Conservation (phyloP, 140 eudicot species). For the Senecio squalidus region DNA sequence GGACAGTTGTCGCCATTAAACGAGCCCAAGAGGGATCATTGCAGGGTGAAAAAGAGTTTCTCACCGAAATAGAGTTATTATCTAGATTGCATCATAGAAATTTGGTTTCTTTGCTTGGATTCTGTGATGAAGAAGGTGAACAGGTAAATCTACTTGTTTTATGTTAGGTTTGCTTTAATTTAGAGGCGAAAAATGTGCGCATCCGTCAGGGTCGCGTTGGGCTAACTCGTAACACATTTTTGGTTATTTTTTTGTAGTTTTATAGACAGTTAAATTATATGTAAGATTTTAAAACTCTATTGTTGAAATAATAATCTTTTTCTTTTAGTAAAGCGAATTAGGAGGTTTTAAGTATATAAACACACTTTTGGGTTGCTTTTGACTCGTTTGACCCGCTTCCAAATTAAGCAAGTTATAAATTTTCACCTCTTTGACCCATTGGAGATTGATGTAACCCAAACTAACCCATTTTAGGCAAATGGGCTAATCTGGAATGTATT, state of each 20-base stretch:
- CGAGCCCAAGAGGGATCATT: constrained; percentile 94
- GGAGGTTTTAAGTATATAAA: background rate
- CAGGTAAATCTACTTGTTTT: constrained; percentile 49
- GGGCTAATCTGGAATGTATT: background rate
- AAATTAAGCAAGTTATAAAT: background rate
- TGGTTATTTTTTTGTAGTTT: background rate
- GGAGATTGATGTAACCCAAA: background rate
- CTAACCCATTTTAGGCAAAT: background rate
- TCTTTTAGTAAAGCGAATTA: background rate
- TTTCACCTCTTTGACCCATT: background rate
- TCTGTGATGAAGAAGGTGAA: constrained; percentile 89
- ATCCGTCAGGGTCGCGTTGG: background rate
- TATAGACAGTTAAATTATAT: background rate
- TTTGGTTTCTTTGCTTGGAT: constrained; percentile 77
- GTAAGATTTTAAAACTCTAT: background rate
- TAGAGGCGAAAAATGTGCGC: background rate
- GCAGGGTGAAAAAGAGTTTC: constrained; percentile 91
- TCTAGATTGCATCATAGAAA: constrained; percentile 87
- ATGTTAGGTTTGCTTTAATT: background rate
- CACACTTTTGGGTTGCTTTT: background rate
- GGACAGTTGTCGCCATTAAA: constrained; percentile 84
- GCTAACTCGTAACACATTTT: background rate
- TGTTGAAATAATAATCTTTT: background rate
- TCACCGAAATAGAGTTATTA: constrained; percentile 80
- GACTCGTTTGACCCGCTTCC: background rate